Evolutionary conservation across 495 filamentous ascomycete species (phyloP).

Genomic region (Aspergillus nidulans): DNA sequence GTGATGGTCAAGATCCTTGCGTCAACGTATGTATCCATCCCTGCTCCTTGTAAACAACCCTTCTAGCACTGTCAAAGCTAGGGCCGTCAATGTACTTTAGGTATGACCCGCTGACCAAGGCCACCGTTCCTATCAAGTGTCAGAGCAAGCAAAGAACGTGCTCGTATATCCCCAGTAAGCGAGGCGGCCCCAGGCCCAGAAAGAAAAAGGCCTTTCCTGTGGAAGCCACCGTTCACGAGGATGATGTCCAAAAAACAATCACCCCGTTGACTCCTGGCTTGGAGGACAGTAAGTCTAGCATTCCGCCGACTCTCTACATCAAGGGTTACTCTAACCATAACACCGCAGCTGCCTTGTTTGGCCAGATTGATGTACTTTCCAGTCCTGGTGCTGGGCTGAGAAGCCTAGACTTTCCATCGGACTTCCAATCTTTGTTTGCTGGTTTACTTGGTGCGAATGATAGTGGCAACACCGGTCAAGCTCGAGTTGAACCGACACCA

Average conservation of each 20-base stretch:
- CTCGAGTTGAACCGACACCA: constrained; percentile 32
- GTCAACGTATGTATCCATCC: constrained; percentile 44
- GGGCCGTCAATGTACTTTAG: neutral
- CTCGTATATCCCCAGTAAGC: constrained; percentile 53
- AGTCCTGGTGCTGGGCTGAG: constrained; percentile 41
- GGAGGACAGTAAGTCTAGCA: constrained; percentile 31
- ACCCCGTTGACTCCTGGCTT: constrained; percentile 23
- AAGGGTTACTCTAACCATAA: constrained; percentile 11
- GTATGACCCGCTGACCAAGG: constrained; percentile 3
- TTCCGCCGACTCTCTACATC: neutral
- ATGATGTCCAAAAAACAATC: constrained; percentile 21
- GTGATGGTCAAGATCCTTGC: constrained; percentile 54
- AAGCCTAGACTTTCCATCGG: constrained; percentile 35
- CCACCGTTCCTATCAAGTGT: constrained; percentile 36
- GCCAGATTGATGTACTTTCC: constrained; percentile 41
- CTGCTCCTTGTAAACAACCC: neutral
- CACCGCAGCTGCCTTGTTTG: constrained; percentile 35
- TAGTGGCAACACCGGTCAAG: constrained; percentile 18
- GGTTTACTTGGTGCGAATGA: constrained; percentile 29
- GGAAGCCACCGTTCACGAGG: constrained; percentile 20
- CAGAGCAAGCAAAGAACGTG: constrained; percentile 48
- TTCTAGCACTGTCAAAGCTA: no score
- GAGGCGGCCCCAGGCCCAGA: constrained; percentile 52
- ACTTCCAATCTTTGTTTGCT: constrained; percentile 36
- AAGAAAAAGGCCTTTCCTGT: constrained; percentile 34